phyloP scores from a whole-genome alignment of 805 yeast species.

The Candida germanica region DNA sequence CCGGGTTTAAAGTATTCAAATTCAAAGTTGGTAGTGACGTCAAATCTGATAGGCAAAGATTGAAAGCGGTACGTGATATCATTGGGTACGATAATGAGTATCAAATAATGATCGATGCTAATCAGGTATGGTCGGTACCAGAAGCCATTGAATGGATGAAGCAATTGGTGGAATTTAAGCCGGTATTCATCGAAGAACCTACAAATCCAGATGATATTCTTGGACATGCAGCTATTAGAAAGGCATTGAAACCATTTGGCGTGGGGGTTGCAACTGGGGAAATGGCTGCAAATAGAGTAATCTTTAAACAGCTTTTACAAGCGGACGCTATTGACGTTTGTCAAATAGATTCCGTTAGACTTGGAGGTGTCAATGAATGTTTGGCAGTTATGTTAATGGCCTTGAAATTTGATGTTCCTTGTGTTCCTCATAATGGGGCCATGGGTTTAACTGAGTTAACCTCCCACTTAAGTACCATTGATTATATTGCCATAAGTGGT shows the following conservation, averaged over 20 bases:
- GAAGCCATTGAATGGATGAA: conserved; percentile 18
- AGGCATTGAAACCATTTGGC: conserved; percentile 14
- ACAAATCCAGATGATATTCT: conserved; percentile 16
- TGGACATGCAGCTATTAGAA: conserved; percentile 17
- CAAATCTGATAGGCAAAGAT: conserved; percentile 30
- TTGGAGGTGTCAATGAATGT: conserved; percentile 16
- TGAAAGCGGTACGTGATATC: conserved; percentile 36
- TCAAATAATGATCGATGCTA: conserved; percentile 15
- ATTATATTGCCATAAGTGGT: conserved; percentile 14
- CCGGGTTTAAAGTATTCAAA: conserved; percentile 40
- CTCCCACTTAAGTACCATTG: conserved; percentile 14
- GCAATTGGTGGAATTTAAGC: conserved; percentile 15
- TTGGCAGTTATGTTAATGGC: conserved; percentile 18
- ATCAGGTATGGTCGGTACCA: conserved; percentile 16
- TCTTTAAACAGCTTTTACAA: conserved; percentile 16
- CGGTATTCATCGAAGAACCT: conserved; percentile 16
- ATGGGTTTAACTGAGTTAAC: conserved; percentile 17
- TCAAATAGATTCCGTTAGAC: conserved; percentile 16
- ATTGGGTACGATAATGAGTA: conserved; percentile 34
- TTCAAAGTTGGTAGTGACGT: conserved; percentile 40
- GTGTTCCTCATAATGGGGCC: conserved; percentile 17
- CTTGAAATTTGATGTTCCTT: conserved; percentile 13
- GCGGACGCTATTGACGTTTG: conserved; percentile 17
- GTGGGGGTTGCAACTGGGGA: conserved; percentile 17
- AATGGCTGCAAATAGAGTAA: conserved; percentile 16